Percentiles rank a stretch among this genome's conserved stretches.
Conservation (phyloP, 495 filamentous ascomycete species). For the Xylaria castorea region DNA sequence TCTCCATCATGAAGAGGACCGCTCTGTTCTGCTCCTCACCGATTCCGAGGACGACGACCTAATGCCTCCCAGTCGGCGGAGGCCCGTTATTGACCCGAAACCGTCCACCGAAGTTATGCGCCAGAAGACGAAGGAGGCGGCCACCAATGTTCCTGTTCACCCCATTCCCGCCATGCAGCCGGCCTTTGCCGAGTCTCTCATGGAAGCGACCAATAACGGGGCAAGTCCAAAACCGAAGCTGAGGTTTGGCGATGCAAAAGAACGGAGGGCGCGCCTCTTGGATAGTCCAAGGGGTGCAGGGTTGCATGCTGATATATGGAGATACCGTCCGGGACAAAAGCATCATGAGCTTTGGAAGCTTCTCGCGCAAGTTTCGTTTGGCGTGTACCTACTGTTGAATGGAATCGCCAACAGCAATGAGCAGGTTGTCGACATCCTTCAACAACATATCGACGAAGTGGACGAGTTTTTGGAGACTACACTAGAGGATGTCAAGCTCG, state of each 20-base stretch:
- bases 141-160: slow-evolving; percentile 63
- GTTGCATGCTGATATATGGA: slow-evolving; percentile 75
- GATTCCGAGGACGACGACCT: slow-evolving; percentile 43
- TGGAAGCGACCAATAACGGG: slow-evolving; percentile 66
- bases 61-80: slow-evolving; percentile 34
- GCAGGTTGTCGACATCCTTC: slow-evolving; percentile 86
- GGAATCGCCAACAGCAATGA: slow-evolving; percentile 85
- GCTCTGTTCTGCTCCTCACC: slow-evolving; percentile 40
- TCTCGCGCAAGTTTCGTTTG: slow-evolving; percentile 90
- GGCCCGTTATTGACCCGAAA: slow-evolving; percentile 15
- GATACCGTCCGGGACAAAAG: slow-evolving; percentile 65
- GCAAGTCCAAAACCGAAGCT: slow-evolving; percentile 56
- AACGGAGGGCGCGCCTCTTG: slow-evolving; percentile 71
- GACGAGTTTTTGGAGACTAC: slow-evolving; percentile 88
- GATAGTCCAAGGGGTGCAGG: slow-evolving; percentile 65
- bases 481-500: slow-evolving; percentile 84
- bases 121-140: slow-evolving; percentile 40
- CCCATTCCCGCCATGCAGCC: slow-evolving; percentile 87
- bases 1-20: slow-evolving; percentile 43
- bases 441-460: slow-evolving; percentile 90
- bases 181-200: slow-evolving; percentile 91
- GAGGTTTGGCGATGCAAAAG: slow-evolving; percentile 65
- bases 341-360: slow-evolving; percentile 91
- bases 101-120: slow-evolving; percentile 34
- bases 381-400: slow-evolving; percentile 86